Conservation (phyloP, 2,329 filamentous ascomycete species). For the Rasamsonia emersonii region DNA sequence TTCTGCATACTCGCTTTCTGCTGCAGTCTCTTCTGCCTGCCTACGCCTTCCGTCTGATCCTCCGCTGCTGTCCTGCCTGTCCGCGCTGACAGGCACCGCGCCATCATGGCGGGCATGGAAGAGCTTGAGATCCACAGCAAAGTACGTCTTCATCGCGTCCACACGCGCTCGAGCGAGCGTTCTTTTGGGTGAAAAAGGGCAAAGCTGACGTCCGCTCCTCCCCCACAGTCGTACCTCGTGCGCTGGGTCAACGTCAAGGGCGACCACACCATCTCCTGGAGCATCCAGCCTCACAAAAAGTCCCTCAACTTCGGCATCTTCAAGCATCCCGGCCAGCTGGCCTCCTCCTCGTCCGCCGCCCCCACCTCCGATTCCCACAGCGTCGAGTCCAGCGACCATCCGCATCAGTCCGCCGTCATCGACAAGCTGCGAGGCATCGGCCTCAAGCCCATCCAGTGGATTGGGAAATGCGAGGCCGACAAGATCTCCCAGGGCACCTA, state of each 20-base stretch:
- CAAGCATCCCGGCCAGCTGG: constrained; percentile 75
- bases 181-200: constrained; percentile 9
- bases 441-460: constrained; percentile 62
- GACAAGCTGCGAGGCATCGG: constrained; percentile 57
- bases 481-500: constrained; percentile 87
- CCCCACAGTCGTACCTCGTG: constrained; percentile 80
- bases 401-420: constrained; percentile 61
- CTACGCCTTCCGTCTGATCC: background rate
- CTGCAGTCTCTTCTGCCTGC: too few species aligned
- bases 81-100: background rate
- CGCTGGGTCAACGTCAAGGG: constrained; percentile 92
- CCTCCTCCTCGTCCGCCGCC: constrained; percentile 40
- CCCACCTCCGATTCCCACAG: constrained; percentile 35
- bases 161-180: background rate
- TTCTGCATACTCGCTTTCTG: too few species aligned
- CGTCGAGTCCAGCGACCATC: constrained; percentile 32
- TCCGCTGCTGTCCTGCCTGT: background rate
- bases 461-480: constrained; percentile 92
- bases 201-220: constrained; percentile 15
- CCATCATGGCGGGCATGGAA: constrained; percentile 81
- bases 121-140: constrained; percentile 96
- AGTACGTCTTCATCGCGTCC: constrained; percentile 44
- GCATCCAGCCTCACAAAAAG: constrained; percentile 94
- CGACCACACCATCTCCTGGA: constrained; percentile 93
- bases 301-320: constrained; percentile 98